Percentiles rank a stretch among this genome's conserved stretches.
Conservation (phyloP, 2,329 filamentous ascomycete species). For the Gyromitra esculenta region DNA sequence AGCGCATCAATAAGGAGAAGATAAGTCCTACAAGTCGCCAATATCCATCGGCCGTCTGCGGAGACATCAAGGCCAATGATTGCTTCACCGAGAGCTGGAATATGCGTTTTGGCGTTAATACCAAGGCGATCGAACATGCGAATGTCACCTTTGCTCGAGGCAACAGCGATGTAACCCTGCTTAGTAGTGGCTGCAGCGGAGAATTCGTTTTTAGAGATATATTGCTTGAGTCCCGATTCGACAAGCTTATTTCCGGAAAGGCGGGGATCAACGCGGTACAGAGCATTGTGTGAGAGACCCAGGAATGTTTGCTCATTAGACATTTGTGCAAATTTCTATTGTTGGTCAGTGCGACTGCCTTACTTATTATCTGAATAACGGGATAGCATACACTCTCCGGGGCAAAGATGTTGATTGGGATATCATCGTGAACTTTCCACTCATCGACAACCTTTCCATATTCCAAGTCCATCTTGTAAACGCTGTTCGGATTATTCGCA, state of each 20-base stretch:
- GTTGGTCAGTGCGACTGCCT: conserved; percentile 37
- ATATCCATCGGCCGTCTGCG: conserved; percentile 93
- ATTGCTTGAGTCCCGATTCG: conserved; percentile 92
- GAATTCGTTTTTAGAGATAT: conserved; percentile 96
- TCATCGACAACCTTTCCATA: conserved; percentile 98
- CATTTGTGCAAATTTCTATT: conserved; percentile 93
- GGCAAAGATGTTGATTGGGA: conserved; percentile 88
- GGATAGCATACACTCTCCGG: conserved; percentile 75
- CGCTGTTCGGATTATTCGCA: conserved; percentile 80
- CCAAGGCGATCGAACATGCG: conserved; percentile 95
- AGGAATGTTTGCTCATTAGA: conserved; percentile 94
- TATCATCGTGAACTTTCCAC: conserved; percentile 98
- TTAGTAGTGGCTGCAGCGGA: conserved; percentile 93
- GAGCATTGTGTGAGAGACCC: conserved; percentile 88
- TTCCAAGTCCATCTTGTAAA: conserved; percentile 97
- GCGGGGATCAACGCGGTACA: conserved; percentile 94
- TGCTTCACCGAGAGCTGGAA: conserved; percentile 91
- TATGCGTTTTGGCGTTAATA: conserved; percentile 96
- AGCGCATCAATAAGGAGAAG: conserved; percentile 90
- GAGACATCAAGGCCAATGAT: conserved; percentile 96
- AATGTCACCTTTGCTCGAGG: conserved; percentile 97
- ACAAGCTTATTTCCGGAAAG: conserved; percentile 91
- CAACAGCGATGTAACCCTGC: conserved; percentile 95
- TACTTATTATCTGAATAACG: conserved; percentile 56
- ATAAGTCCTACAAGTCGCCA: conserved; percentile 94